Base-by-base conservation (phyloP, 768 basidiomycete species). In the Kwoniella shandongensis region DNA sequence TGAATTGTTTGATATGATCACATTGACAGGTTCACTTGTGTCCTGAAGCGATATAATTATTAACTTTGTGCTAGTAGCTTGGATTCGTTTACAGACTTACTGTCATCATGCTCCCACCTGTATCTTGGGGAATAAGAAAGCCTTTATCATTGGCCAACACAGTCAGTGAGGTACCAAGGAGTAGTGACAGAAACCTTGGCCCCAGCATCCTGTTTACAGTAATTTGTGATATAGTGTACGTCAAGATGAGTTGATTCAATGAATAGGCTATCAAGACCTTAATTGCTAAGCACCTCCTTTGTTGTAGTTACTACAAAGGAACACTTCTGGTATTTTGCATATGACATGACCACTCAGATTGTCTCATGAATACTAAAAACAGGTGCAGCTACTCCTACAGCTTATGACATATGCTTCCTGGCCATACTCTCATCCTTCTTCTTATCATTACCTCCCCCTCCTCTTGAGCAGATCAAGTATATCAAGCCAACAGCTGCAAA, bases 401-500 rank as follows among this genome's bases (percentile, higher is more conserved):
- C n/a, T n/a, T n/a, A 60, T 20, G 54, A 51, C 51, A 53, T 36
- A 46, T 60, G 59, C 29, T 57, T 60, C 10, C 30, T 48, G 10
- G 58, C 49, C 35, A 51, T 3, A 29, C 42, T 41, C 15, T 55
- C 36, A n/a, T 45, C 32, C 44, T 62, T 62, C 41, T 68, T 55
- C 15, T 56, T 47, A 29, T 54, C 49, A 13, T 29, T 45, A 29
- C 50, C 53, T 13, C 36, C 29, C 2, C 41, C 20, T 32, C 57
- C 57, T 45, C 63, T 46, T 11, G 61, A 59, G 38, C 57, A 59
- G n/a, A 68, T 61, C n/a, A 72, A 49, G 54, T 69, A 72, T 13
- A 69, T 69, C 29, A 68, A 44, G 5, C 61, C 70, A 1, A 72
- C 59, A 26, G 66, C 60, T 30, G 65, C 67, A 42, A 72, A 51